A percentile compares a stretch with the other conserved stretches of the same genome.
phyloP scores from a whole-genome alignment of 2,329 filamentous ascomycete species.

The Aspergillus spinulosporus region DNA sequence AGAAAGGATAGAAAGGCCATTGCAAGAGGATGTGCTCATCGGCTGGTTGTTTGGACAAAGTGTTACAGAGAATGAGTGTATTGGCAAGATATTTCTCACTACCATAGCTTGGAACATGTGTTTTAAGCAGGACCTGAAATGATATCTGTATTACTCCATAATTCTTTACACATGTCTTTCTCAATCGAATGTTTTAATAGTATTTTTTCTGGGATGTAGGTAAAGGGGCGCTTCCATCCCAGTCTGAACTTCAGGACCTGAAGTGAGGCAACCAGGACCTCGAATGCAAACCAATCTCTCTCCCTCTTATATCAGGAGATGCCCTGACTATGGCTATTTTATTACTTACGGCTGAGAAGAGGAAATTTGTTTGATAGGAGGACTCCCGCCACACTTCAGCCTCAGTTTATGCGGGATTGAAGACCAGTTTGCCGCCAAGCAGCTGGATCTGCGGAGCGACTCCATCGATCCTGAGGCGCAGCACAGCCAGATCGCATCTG shows the following conservation, averaged over 20 bases:
- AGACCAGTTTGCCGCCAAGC: conserved; percentile 8
- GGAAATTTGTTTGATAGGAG: not conserved
- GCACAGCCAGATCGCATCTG: conserved; percentile 5
- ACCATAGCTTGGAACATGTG: no score
- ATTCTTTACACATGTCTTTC: no score
- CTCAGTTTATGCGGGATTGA: not conserved
- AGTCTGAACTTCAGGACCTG: no score
- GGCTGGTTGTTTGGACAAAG: not conserved
- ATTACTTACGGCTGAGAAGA: not conserved
- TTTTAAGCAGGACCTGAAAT: no score
- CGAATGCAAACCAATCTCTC: not conserved
- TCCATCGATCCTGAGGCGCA: conserved; percentile 19
- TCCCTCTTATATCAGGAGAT: no score
- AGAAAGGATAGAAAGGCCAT: not conserved
- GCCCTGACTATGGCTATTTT: not conserved
- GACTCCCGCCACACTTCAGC: conserved; percentile 13
- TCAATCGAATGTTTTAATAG: no score
- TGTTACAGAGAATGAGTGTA: not conserved
- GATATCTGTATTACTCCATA: no score
- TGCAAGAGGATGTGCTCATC: not conserved
- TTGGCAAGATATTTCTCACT: no score
- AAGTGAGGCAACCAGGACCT: no score
- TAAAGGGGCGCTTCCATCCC: no score
- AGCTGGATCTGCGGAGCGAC: conserved; percentile 8
- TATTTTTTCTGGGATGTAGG: no score